phyloP scores from a whole-genome alignment of 768 basidiomycete species.

The Botryobasidium botryosum region DNA sequence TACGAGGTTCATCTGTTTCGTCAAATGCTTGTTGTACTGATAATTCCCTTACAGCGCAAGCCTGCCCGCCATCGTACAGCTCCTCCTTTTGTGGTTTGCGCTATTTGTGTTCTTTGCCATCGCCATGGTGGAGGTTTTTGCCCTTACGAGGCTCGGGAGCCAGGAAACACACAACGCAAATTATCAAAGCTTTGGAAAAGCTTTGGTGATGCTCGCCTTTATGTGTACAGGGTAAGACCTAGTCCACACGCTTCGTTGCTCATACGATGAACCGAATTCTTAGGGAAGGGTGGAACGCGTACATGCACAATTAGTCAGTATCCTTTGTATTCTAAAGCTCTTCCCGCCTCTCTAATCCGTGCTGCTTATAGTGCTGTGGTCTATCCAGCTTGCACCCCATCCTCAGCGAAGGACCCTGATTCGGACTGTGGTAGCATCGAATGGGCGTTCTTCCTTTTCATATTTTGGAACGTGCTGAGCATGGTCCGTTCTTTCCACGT shows the following conservation, averaged over 20 bases:
- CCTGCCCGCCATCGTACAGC: slow-evolving; percentile 66
- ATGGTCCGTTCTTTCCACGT: slow-evolving; percentile 40
- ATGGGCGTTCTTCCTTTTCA: slow-evolving; percentile 79
- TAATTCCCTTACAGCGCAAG: slow-evolving; percentile 39
- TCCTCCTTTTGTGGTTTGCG: slow-evolving; percentile 76
- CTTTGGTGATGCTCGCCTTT: slow-evolving; percentile 79
- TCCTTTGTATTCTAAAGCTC: neutral
- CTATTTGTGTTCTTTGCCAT: slow-evolving; percentile 87
- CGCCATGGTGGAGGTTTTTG: slow-evolving; percentile 78
- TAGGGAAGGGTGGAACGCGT: slow-evolving; percentile 93
- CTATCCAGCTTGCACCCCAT: slow-evolving; percentile 68
- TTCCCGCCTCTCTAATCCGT: neutral
- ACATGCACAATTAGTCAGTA: slow-evolving; percentile 89
- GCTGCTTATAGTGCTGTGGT: slow-evolving; percentile 37
- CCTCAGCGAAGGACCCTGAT: slow-evolving; percentile 27
- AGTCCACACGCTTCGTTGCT: neutral
- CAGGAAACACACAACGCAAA: slow-evolving; percentile 55
- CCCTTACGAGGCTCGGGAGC: slow-evolving; percentile 69
- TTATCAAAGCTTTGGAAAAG: slow-evolving; percentile 59
- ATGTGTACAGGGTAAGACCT: slow-evolving; percentile 73
- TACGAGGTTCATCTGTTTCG: slow-evolving; percentile 26
- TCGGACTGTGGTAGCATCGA: slow-evolving; percentile 76
- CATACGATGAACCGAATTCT: neutral
- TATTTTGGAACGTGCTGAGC: slow-evolving; percentile 87
- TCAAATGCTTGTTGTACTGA: slow-evolving; percentile 2